Conservation (phyloP, 192 early-diverging fungal species). For the Coemansia sp. region DNA sequence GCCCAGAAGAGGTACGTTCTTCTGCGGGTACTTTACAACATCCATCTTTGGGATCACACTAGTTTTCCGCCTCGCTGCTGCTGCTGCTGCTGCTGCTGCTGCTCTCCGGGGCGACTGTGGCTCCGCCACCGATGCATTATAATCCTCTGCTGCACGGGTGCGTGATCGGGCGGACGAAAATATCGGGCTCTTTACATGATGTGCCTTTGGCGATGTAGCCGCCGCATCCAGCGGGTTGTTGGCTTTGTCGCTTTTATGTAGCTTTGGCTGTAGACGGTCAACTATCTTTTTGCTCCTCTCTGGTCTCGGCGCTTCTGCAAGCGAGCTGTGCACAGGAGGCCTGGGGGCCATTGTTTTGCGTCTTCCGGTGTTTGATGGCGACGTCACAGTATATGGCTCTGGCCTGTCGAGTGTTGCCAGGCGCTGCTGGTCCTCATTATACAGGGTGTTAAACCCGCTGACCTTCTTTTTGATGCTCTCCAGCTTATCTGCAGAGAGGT, state of each 20-base stretch:
- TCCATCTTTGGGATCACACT: background rate
- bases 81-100: too few relatives aligned
- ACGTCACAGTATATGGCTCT: background rate
- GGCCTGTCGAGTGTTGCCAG: background rate
- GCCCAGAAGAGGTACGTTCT: conserved; percentile 18
- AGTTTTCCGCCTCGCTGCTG: background rate
- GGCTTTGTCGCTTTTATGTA: background rate
- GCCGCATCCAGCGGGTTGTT: background rate
- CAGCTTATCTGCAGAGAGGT: background rate
- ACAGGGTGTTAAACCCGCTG: conserved; percentile 14
- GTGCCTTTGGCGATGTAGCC: background rate
- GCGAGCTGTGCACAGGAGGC: background rate
- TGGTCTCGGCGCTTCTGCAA: background rate
- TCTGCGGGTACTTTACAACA: conserved; percentile 4
- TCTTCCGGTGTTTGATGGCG: background rate
- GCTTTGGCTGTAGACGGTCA: conserved; percentile 17
- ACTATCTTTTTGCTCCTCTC: conserved; percentile 5
- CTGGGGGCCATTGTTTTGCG: background rate
- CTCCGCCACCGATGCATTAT: background rate
- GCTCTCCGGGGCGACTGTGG: background rate
- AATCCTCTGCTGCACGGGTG: background rate
- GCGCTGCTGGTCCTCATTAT: background rate
- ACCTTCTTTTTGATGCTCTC: conserved; percentile 10
- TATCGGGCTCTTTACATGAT: background rate
- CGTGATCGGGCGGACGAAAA: background rate